Percentiles rank a stretch among this genome's conserved stretches.
These are phyloP conservation scores for Xylaria sp. DNA, from an alignment of 2,329 filamentous ascomycete species.

Conservation along the genomic window DNA sequence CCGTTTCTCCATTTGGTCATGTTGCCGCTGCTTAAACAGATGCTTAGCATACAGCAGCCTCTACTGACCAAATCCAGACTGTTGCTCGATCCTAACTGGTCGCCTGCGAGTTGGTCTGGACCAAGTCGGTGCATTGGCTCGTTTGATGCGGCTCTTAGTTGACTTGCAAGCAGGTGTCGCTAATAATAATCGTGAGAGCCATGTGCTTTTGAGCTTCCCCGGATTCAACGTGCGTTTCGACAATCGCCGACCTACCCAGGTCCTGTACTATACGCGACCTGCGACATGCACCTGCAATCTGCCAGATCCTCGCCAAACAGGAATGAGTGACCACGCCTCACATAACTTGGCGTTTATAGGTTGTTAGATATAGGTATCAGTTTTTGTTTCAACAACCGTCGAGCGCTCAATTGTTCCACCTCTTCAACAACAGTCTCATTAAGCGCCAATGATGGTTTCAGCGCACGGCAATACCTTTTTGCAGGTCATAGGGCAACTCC, in stretches of 20 bases:
- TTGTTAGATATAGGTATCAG: neutral
- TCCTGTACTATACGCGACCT: neutral
- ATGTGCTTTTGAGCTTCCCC: conserved; percentile 7
- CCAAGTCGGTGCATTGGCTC: conserved; percentile 13
- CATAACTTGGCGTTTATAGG: neutral
- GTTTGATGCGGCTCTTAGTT: conserved; percentile 17
- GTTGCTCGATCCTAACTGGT: conserved; percentile 22
- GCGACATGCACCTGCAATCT: neutral
- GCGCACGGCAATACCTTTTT: no score
- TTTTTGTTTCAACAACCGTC: neutral
- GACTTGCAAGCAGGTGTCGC: neutral
- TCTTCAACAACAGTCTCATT: no score
- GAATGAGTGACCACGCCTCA: no score
- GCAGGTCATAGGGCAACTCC: no score
- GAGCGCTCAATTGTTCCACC: neutral
- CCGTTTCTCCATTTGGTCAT: conserved; percentile 32
- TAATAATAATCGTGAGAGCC: neutral
- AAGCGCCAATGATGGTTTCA: no score
- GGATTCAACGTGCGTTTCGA: conserved; percentile 8
- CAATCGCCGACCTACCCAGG: neutral
- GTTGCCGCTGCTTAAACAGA: conserved; percentile 23
- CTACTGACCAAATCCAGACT: conserved; percentile 16
- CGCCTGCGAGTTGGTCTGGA: conserved; percentile 15
- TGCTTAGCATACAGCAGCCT: neutral
- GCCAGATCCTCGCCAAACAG: neutral